Evolutionary conservation across 805 yeast genomes (phyloP), one percentile per base, ranked within the genome.

Genomic region (Metschnikowia borealis): DNA sequence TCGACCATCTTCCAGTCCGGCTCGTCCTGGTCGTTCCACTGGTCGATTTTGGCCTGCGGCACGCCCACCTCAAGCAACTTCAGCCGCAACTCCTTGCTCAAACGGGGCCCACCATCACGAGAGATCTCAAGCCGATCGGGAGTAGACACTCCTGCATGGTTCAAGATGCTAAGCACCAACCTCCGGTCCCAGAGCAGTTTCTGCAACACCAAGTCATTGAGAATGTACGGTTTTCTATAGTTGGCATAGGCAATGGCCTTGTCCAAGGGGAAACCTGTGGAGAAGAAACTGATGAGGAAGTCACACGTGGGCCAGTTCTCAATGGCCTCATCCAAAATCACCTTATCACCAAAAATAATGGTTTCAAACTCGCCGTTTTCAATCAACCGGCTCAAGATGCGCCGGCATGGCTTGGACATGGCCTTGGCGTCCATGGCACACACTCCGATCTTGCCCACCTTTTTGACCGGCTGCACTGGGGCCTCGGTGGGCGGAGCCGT

Each of bases 261-360:
- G 59, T 92, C 96, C 40, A 94, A 74, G 0, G 99, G 99, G 70
- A 94, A 94, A 0, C 99, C 99, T 31, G 83, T 81, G n/a, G 96
- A 87, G 67, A 94, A 94, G 68, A 94, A 94, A 57, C 92, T 85
- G 54, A 94, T 88, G 54, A 94, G 75, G 62, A 89, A 94, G 66
- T 94, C 99, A 72, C 99, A 94, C 35, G 96, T 89, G 36, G 99
- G 99, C 99, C 99, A 94, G 65, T 90, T 89, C 70, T 94, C 98
- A 52, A 94, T 81, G 79, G 75, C 72, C 70, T 95, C 99, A 68
- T 94, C 99, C 49, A 94, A 70, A 46, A 94, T 92, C 21, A 90
- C 97, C 68, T 94, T 94, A 67, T 94, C 99, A 52, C 98, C 98
- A 73, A 94, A 94, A 48, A 94, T 90, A 17, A 94, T 87, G 0